Evolutionary conservation across 176 grass and related monocot genomes (phyloP).

Genomic region (Aegilops umbellulata): DNA sequence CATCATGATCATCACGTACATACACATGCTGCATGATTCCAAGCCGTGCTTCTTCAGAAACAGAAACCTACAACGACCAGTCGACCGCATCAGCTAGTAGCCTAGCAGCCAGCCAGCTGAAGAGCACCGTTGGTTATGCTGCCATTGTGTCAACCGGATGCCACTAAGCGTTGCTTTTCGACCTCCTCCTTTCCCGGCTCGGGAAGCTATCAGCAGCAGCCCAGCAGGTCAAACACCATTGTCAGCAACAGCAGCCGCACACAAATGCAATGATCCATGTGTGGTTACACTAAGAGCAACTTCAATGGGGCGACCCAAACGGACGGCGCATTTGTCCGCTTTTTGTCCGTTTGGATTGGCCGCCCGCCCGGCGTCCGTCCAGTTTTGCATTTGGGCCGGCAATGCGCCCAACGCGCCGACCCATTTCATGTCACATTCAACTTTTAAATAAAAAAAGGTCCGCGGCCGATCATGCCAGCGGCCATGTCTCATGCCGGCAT

Average conservation of each 20-base stretch:
- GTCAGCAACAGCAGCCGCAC: constrained; percentile 36
- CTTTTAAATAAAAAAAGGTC: no score
- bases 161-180: constrained; percentile 8
- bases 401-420: no score
- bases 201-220: not conserved
- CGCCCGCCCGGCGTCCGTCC: no score
- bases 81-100: constrained; percentile 15
- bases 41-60: not conserved
- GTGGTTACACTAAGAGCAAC: not conserved
- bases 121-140: not conserved
- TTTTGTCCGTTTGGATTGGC: no score
- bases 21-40: not conserved
- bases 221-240: constrained; percentile 31
- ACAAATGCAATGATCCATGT: constrained; percentile 2
- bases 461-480: no score
- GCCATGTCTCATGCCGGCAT: no score
- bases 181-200: constrained; percentile 23
- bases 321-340: no score
- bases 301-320: no score
- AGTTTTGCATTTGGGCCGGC: no score
- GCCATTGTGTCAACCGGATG: constrained; percentile 30
- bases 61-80: not conserved
- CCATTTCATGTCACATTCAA: no score
- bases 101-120: constrained; percentile 49
- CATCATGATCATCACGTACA: not conserved